Percentiles rank a stretch among this genome's conserved stretches.
Conservation (phyloP, 495 filamentous ascomycete species). For the Penicillium salamii region DNA sequence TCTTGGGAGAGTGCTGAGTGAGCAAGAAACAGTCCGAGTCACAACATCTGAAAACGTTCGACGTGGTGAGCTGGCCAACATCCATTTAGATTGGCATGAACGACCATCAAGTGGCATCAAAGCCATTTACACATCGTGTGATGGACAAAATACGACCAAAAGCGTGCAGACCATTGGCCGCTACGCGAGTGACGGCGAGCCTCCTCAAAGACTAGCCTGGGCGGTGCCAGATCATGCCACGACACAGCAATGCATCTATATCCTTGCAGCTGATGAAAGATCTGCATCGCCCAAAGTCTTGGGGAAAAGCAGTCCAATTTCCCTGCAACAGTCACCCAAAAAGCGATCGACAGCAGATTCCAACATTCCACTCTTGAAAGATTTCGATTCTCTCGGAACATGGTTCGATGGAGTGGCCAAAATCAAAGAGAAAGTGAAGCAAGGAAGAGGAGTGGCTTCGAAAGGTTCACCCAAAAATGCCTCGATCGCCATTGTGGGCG, state of each 20-base stretch:
- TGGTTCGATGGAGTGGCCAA: constrained; percentile 27
- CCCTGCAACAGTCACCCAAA: neutral
- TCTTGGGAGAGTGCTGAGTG: neutral
- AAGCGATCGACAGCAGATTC: constrained; percentile 14
- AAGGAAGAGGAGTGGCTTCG: constrained; percentile 1
- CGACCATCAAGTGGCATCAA: neutral
- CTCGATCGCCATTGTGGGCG: constrained; percentile 58
- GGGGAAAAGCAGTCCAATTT: constrained; percentile 11
- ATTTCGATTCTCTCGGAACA: constrained; percentile 24
- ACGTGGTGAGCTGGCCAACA: constrained; percentile 8
- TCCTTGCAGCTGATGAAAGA: neutral
- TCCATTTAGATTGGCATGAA: constrained; percentile 4
- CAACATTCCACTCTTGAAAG: constrained; percentile 13
- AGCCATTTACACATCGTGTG: constrained; percentile 2
- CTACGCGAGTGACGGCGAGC: neutral
- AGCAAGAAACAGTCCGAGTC: constrained; percentile 1
- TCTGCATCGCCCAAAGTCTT: neutral
- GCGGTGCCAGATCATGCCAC: constrained; percentile 8
- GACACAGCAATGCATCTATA: constrained; percentile 4
- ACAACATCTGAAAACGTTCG: constrained; percentile 4
- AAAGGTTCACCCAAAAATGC: constrained; percentile 14
- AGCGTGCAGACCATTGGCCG: constrained; percentile 4
- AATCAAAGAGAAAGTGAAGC: constrained; percentile 13
- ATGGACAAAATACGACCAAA: neutral
- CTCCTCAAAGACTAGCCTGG: constrained; percentile 11